These are phyloP conservation scores for Torulaspora globosa DNA, from an alignment of 1,139 yeast species.

Conservation along the genomic window DNA sequence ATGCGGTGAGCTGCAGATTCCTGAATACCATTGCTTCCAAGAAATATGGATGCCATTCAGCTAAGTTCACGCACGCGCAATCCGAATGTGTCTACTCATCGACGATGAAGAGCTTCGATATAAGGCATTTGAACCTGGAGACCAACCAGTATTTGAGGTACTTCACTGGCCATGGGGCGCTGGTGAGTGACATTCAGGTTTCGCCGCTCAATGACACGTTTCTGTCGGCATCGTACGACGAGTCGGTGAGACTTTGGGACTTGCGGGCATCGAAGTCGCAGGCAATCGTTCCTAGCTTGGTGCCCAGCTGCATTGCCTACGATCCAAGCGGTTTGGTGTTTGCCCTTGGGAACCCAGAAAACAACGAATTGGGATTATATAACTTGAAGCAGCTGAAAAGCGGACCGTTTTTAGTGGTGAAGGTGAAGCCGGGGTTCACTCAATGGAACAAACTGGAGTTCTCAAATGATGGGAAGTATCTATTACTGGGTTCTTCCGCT, in stretches of 20 bases:
- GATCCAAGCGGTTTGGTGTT: conserved; percentile 84
- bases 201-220: conserved; percentile 69
- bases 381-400: conserved; percentile 55
- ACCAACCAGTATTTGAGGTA: conserved; percentile 79
- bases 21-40: conserved; percentile 68
- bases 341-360: conserved; percentile 57
- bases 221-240: conserved; percentile 68
- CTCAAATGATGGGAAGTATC: conserved; percentile 71
- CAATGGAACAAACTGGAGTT: conserved; percentile 71
- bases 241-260: conserved; percentile 87
- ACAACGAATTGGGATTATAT: conserved; percentile 53
- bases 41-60: conserved; percentile 88
- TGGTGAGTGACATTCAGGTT: conserved; percentile 68
- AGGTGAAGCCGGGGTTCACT: conserved; percentile 40
- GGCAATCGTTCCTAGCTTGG: conserved; percentile 58
- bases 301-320: conserved; percentile 58
- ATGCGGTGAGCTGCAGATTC: conserved; percentile 62
- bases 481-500: conserved; percentile 58
- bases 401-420: conserved; percentile 48
- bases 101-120: conserved; percentile 69
- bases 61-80: conserved; percentile 75
- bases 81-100: conserved; percentile 79
- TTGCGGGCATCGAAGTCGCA: conserved; percentile 56
- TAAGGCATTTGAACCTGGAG: conserved; percentile 69
- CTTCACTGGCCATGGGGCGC: conserved; percentile 78